Evolutionary conservation across 805 yeast genomes (phyloP).

Genomic region (Yarrowia alimentaria): DNA sequence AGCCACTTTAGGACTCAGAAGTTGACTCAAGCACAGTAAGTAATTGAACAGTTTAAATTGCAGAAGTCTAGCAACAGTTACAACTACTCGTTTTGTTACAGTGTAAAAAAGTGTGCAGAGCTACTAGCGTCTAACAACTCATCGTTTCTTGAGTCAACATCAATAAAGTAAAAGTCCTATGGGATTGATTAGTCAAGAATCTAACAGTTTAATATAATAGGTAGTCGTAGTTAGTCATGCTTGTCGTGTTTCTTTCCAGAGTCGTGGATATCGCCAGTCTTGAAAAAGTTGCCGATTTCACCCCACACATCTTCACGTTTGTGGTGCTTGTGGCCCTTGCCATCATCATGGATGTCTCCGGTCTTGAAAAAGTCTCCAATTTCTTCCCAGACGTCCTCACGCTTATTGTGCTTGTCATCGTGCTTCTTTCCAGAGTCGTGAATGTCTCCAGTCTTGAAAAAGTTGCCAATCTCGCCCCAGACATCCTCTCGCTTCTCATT

Average conservation of each 20-base stretch:
- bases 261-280: conserved; percentile 16
- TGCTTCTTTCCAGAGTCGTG: neutral
- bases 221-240: conserved; percentile 5
- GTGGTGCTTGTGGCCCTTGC: conserved; percentile 1
- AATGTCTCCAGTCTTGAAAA: conserved; percentile 2
- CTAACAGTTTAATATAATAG: neutral
- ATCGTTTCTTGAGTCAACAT: too few species aligned
- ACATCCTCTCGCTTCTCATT: neutral
- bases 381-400: conserved; percentile 9
- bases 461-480: conserved; percentile 1
- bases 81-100: too few species aligned
- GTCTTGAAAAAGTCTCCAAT: conserved; percentile 19
- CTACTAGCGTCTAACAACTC: too few species aligned
- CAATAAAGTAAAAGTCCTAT: too few species aligned
- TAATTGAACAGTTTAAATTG: too few species aligned
- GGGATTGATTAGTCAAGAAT: conserved; percentile 7
- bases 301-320: neutral
- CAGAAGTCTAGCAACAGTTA: too few species aligned
- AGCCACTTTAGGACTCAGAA: too few species aligned
- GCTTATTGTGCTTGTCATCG: neutral
- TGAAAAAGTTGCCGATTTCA: conserved; percentile 12
- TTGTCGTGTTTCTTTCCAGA: conserved; percentile 5
- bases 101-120: too few species aligned
- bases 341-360: conserved; percentile 10
- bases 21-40: too few species aligned